Base-by-base conservation (phyloP, 495 filamentous ascomycete genomes). In the Aspergillus sparsus region DNA sequence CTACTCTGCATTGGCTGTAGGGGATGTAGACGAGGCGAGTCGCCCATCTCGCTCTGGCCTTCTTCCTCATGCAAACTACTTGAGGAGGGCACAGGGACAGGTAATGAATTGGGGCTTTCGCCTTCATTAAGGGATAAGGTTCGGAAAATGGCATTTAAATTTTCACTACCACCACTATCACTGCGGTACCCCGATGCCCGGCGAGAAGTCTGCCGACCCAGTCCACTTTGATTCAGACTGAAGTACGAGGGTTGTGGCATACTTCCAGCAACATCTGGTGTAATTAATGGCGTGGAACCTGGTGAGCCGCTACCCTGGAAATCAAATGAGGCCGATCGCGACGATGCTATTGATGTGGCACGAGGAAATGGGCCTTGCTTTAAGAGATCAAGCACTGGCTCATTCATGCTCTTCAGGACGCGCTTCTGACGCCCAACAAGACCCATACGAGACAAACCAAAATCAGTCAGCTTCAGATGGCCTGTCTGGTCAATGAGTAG, bases 361-460 rank as follows among this genome's bases (percentile, higher is more conserved):
- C 92, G 86, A 53, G 85, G 86, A 74, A 98, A 98, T 7, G 95
- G 90, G 0, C 93, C 92, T 64, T 94, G 88, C 70, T 94, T 97
- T 39, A 98, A 83, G 33, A 97, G 76, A 74, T 98, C 94, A 7
- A 93, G 93, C 0, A 87, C 90, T 49, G 89, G 84, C 55, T 97
- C 92, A 41, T 87, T 85, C 39, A 85, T 85, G 64, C 85, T 90
- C 70, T 91, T 91, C 53, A 96, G 80, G 11, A 91, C 89, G 64
- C 95, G 85, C 75, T 98, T 98, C 70, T 98, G 94, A 60, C 94
- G 90, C 50, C 94, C 94, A 56, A 98, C 88, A 42, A 98, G 79
- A 66, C 95, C 94, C 95, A 98, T 98, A 33, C 94, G 87, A 15
- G 94, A 98, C 32, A 98, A 78, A 46, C 94, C 94, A 76, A 98